phyloP scores from a whole-genome alignment of 345 rosid genomes.

The Iberis pinnata region DNA sequence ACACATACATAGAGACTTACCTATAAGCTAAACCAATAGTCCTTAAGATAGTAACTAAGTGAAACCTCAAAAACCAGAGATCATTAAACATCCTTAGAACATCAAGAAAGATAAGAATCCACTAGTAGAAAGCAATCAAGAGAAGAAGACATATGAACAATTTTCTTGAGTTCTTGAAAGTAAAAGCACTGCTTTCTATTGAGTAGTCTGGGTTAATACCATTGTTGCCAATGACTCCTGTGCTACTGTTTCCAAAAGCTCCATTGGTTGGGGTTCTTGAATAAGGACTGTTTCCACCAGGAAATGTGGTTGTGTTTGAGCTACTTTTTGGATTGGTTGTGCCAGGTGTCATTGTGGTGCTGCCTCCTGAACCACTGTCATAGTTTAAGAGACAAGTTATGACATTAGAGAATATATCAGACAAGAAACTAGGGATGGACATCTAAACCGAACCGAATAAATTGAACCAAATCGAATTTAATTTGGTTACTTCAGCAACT shows the following conservation, averaged over 20 bases:
- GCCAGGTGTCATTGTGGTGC: conserved; percentile 26
- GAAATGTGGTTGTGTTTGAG: conserved; percentile 28
- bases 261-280: conserved; percentile 28
- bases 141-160: conserved; percentile 19
- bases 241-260: conserved; percentile 25
- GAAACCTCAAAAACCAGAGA: conserved; percentile 14
- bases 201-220: conserved; percentile 31
- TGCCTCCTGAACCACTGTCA: conserved; percentile 12
- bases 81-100: conserved; percentile 21
- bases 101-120: conserved; percentile 20
- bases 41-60: conserved; percentile 22
- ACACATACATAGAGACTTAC: conserved; percentile 12
- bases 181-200: conserved; percentile 20
- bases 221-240: conserved; percentile 20
- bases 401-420: conserved; percentile 1
- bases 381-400: not conserved
- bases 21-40: conserved; percentile 25
- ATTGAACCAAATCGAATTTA: no score
- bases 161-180: conserved; percentile 22
- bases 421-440: conserved; percentile 4
- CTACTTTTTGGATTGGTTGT: conserved; percentile 28
- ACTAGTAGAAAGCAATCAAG: conserved; percentile 7
- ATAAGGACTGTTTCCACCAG: conserved; percentile 31
- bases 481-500: no score
- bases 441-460: no score